Evolutionary conservation across 352 stramenopile genomes (phyloP).

Genomic region (Globisporangium rhizosaccharum): DNA sequence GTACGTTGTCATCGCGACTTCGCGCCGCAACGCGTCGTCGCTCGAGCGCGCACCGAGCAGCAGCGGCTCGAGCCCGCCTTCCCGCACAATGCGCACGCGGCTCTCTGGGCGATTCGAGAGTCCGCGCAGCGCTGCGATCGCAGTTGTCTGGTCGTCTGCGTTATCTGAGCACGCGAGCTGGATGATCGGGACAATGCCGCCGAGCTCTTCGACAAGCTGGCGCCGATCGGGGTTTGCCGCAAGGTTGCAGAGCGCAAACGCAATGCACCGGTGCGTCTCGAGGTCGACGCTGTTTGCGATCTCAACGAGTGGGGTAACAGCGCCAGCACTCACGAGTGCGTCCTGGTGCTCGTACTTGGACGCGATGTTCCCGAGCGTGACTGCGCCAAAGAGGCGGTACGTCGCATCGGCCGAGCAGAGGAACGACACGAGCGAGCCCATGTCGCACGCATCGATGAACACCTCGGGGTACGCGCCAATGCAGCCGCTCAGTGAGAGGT

Average conservation of each 20-base stretch:
- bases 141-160: constrained; percentile 84
- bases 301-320: constrained; percentile 90
- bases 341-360: constrained; percentile 69
- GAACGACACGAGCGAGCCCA: constrained; percentile 91
- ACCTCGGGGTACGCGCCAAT: constrained; percentile 87
- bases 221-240: constrained; percentile 81
- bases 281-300: constrained; percentile 89
- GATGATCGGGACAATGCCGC: constrained; percentile 93
- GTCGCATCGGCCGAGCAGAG: constrained; percentile 93
- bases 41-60: constrained; percentile 70
- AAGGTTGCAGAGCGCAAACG: constrained; percentile 95
- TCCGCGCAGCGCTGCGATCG: constrained; percentile 89
- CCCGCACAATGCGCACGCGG: constrained; percentile 83
- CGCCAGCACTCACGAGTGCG: constrained; percentile 77
- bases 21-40: constrained; percentile 75
- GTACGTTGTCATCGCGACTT: constrained; percentile 88
- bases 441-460: constrained; percentile 88
- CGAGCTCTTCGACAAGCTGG: constrained; percentile 89
- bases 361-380: constrained; percentile 95
- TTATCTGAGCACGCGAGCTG: constrained; percentile 91
- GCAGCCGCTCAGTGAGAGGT: constrained; percentile 94
- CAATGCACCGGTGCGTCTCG: constrained; percentile 95
- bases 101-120: constrained; percentile 82
- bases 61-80: constrained; percentile 88
- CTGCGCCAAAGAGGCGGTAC: constrained; percentile 93